A percentile compares a stretch with the other conserved stretches of the same genome.
Conservation (phyloP, 805 yeast genomes). For the Candida yuanshanica region DNA sequence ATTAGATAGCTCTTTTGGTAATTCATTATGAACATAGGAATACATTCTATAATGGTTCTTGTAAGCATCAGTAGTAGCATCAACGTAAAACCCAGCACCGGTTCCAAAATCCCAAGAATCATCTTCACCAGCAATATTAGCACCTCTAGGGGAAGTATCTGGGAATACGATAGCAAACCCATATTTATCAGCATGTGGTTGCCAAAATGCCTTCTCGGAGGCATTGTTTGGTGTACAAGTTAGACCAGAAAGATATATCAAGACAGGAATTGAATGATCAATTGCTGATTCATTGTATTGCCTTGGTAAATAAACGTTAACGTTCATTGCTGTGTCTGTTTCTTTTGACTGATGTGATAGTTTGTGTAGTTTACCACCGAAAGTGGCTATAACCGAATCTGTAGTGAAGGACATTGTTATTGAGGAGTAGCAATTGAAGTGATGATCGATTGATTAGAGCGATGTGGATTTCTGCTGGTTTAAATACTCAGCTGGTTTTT, state of each 20-base stretch:
- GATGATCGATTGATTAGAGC: no score
- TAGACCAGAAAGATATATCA: slow-evolving; percentile 79
- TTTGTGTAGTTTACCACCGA: slow-evolving; percentile 74
- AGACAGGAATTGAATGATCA: slow-evolving; percentile 53
- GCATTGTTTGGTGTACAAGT: slow-evolving; percentile 94
- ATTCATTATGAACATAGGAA: slow-evolving; percentile 70
- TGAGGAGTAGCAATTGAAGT: neutral
- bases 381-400: slow-evolving; percentile 34
- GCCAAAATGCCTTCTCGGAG: slow-evolving; percentile 87
- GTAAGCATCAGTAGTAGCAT: slow-evolving; percentile 76
- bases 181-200: slow-evolving; percentile 68
- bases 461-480: neutral
- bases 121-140: slow-evolving; percentile 68
- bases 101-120: slow-evolving; percentile 88
- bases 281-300: slow-evolving; percentile 28
- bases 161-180: slow-evolving; percentile 91
- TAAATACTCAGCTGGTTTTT: neutral
- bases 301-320: slow-evolving; percentile 78
- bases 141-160: slow-evolving; percentile 94
- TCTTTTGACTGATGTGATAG: slow-evolving; percentile 63
- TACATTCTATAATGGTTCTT: slow-evolving; percentile 76
- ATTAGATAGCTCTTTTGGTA: slow-evolving; percentile 39
- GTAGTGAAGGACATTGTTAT: slow-evolving; percentile 17
- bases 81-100: slow-evolving; percentile 92
- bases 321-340: slow-evolving; percentile 71